Evolutionary conservation across 441 rosid species (phyloP).

Genomic region (Populus trichocarpa): DNA sequence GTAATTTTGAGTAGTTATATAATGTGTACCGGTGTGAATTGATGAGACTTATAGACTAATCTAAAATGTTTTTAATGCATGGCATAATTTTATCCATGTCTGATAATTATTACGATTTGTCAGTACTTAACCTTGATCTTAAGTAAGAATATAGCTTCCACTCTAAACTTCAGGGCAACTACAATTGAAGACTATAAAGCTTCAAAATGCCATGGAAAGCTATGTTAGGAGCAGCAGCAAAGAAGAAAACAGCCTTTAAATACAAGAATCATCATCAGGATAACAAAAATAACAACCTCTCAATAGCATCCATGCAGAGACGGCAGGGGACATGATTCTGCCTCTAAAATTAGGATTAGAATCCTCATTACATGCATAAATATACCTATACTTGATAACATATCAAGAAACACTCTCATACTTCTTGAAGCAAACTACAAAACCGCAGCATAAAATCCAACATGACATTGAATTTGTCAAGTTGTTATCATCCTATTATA

Average conservation of each 20-base stretch:
- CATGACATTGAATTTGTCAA: background rate
- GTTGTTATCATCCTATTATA: constrained; percentile 9
- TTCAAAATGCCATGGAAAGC: background rate
- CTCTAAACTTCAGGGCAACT: background rate
- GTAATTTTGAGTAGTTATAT: background rate
- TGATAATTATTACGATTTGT: background rate
- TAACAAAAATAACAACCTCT: background rate
- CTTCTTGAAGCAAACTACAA: constrained; percentile 10
- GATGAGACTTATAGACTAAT: background rate
- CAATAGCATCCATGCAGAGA: background rate
- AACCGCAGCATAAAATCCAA: constrained; percentile 8
- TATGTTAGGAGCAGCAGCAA: background rate
- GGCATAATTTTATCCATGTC: background rate
- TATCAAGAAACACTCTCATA: background rate
- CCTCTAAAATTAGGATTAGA: background rate
- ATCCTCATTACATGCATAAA: background rate
- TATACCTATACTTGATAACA: background rate
- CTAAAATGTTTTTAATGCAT: background rate
- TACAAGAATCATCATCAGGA: background rate
- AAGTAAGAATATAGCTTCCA: background rate
- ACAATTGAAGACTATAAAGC: background rate
- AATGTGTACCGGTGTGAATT: background rate
- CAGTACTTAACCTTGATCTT: background rate
- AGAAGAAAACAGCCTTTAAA: background rate
- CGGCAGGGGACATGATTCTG: background rate